Conservation (phyloP, 441 rosid genomes). For the Hypseocharis bilobata region DNA sequence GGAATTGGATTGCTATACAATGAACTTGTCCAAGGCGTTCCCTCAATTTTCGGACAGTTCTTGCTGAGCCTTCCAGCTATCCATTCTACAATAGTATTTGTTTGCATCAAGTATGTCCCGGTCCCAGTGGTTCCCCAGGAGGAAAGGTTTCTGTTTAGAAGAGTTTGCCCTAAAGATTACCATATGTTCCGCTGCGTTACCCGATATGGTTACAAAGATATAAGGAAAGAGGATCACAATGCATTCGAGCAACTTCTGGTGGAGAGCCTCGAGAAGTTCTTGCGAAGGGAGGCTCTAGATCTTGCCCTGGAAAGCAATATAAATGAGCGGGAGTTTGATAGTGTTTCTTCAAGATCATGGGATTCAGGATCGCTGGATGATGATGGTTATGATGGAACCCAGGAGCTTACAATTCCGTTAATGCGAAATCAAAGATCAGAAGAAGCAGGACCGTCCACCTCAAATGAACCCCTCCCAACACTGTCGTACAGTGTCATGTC, state of each 20-base stretch:
- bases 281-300: conserved; percentile 63
- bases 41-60: conserved; percentile 78
- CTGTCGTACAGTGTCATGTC: conserved; percentile 47
- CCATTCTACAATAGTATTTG: conserved; percentile 74
- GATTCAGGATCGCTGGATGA: conserved; percentile 16
- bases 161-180: conserved; percentile 84
- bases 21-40: conserved; percentile 84
- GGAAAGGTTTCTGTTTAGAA: conserved; percentile 75
- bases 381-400: conserved; percentile 13
- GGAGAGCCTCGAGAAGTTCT: conserved; percentile 70
- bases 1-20: conserved; percentile 79
- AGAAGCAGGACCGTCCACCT: conserved; percentile 25
- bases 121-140: conserved; percentile 82
- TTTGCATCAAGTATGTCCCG: conserved; percentile 87
- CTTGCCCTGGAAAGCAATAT: conserved; percentile 53
- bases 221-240: conserved; percentile 68
- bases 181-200: conserved; percentile 86
- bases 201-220: conserved; percentile 84
- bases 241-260: conserved; percentile 76
- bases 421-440: conserved; percentile 27
- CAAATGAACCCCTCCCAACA: conserved; percentile 27
- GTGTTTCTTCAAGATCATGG: conserved; percentile 30
- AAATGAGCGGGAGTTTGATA: conserved; percentile 35
- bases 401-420: conserved; percentile 54
- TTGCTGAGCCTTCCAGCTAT: conserved; percentile 79